Base-by-base conservation (phyloP, 192 early-diverging fungal genomes). In the Pilaira anomala region DNA sequence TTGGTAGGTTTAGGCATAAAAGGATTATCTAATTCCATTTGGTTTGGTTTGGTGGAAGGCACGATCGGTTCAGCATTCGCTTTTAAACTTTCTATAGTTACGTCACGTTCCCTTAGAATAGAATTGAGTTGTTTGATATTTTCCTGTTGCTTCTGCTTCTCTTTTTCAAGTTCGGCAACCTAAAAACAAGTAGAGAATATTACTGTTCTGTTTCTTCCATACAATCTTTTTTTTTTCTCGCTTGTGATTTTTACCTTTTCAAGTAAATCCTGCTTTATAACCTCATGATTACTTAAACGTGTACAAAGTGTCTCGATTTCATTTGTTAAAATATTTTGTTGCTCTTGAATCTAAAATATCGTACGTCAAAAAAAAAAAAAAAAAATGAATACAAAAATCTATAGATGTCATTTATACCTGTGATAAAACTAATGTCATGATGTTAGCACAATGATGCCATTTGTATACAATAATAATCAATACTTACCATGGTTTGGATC, bases 101-200 rank as follows among this genome's bases (percentile, higher is more conserved):
- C n/a, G 29, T 36, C 53, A 12, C 30, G 26, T 39, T 36, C 29
- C 14, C n/a, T 28, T 11, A 62, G 11, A 13, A 48, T 29, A 28
- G 24, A 24, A 18, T 48, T 62, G 7, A 50, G n/a, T 36, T 49
- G 42, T 24, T 48, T 9, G 13, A 54, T 68, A 16, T 25, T 41
- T 3, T 53, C 52, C 26, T 62, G 30, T 44, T 66, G 24, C 19
- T 40, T 55, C 49, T 65, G 22, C 48, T 62, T 65, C 24, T 72
- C 59, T 54, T 58, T 72, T 21, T 72, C 70, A 29, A 72, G 60
- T 11, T 66, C 64, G 19, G 65, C 33, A 61, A 72, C 66, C 70
- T 72, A 29, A 46, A 45, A 26, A 2, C 22, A 55, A 40, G 8
- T 33, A 52, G 12, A 55, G 30, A 44, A 64, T 52, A 28, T 26